Evolutionary conservation across 768 basidiomycete genomes (phyloP).

Genomic region (Mycena vulgaris): DNA sequence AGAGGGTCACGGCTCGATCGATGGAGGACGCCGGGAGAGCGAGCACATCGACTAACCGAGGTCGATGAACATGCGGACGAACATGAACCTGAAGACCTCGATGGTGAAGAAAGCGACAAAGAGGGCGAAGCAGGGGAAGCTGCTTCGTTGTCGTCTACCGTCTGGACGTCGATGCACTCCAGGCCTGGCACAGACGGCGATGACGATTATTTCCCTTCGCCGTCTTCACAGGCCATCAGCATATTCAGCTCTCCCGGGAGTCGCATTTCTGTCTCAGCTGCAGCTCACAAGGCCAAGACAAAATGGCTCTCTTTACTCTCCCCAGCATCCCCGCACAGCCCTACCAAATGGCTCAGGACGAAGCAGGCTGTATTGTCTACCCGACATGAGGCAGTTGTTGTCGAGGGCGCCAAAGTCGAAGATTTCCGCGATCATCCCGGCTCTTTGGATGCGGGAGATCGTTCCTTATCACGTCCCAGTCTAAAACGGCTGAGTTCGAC

Average conservation of each 20-base stretch:
- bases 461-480: constrained; percentile 42
- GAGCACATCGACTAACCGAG: constrained; percentile 50
- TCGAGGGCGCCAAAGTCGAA: constrained; percentile 21
- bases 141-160: constrained; percentile 69
- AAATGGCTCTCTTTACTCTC: constrained; percentile 68
- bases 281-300: constrained; percentile 69
- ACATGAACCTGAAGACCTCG: constrained; percentile 50
- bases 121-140: constrained; percentile 59
- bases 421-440: background rate
- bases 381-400: constrained; percentile 28
- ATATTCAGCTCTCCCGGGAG: constrained; percentile 47
- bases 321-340: constrained; percentile 50
- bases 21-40: constrained; percentile 54
- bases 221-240: constrained; percentile 46
- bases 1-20: constrained; percentile 53
- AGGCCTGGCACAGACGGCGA: constrained; percentile 54
- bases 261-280: constrained; percentile 56
- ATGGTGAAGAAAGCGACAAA: constrained; percentile 61
- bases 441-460: constrained; percentile 30
- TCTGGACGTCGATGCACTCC: constrained; percentile 64
- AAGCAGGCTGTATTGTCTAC: constrained; percentile 27
- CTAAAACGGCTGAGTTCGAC: constrained; percentile 48
- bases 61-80: constrained; percentile 57
- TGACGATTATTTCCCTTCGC: constrained; percentile 56
- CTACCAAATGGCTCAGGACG: constrained; percentile 50